Base-by-base conservation (phyloP, 345 rosid species). In the Firmiana major region DNA sequence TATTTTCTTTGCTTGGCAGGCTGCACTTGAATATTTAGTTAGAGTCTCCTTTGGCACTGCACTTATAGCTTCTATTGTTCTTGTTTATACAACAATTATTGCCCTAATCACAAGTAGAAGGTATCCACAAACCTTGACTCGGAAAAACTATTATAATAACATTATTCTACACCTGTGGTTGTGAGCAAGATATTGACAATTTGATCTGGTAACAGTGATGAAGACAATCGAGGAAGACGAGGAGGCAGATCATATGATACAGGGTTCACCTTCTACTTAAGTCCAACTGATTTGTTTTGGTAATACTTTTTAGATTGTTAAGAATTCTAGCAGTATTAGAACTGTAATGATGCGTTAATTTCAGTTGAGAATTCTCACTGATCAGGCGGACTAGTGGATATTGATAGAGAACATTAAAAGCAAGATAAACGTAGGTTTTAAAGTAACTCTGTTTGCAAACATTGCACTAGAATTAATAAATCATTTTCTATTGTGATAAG, bases 11-110 rank as follows among this genome's bases (percentile, higher is more conserved):
- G 48, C 4, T 36, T 88, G 38, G 78, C 87, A 96, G 99, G 90
- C 91, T 71, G 87, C 84, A 51, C 86, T 84, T 10, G 97, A 96
- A 73, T 93, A 96, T 83, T 40, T 89, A 63, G 74, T 92, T 70
- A 89, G 98, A 83, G 98, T 90, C 78, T 86, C 97, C 15, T 96
- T 96, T 83, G 99, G 97, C 70, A 92, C 98, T 4, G 89, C 99
- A 69, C 90, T 96, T 62, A 84, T 96, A 70, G 99, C 98, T 72
- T 96, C 99, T 54, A 93, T 93, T 74, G 97, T 96, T 77, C 73
- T 96, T 46, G 98, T 96, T 74, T 96, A 83, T 85, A 91, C 97
- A 1, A 77, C 99, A 57, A 96, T 93, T 46, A 87, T 96, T 75
- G 89, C 86, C 59, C 70, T 96, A 64, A 85, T 96, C 78, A 89